Base-by-base conservation (phyloP, 345 rosid genomes). In the Angophora floribunda region DNA sequence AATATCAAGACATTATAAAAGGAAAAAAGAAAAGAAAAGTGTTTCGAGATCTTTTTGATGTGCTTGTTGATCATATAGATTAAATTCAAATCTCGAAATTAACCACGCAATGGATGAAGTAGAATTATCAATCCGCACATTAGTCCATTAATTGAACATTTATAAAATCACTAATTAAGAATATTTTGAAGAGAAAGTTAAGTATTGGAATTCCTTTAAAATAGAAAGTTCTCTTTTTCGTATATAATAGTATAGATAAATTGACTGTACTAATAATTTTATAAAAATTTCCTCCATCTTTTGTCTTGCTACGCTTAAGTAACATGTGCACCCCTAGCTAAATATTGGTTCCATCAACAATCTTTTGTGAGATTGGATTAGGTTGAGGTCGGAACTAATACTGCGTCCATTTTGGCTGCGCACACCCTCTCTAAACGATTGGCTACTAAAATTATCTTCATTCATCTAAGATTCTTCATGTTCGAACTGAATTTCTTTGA, bases 11-110 rank as follows among this genome's bases (percentile, higher is more conserved):
- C 82, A 41, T 41, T 36, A 17, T 70, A 32, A 16, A 2, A 9
- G 6, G 24, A 10, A 24, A 41, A 9, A 15, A 36, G 32, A 67
- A 70, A 5, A 4, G 47, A 8, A 17, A 70, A 36, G 13, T 36
- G 24, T 17, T 0, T 0, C 0, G 0, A 2, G 6, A 16, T 67
- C 1, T 32, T 67, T n/a, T 1, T 0, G 16, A 67, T 16, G 2
- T 32, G 13, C 13, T 16, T 8, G 45, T 32, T 32, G 79, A 67
- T 17, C 16, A 16, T 6, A 67, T 8, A 2, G 45, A 32, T 67
- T 67, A 67, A 36, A 67, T 0, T 32, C 2, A 32, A 67, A 32
- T 36, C 47, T 36, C 6, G 17, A 70, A 19, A 17, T 36, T 70
- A 32, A 5, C 47, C 44, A 14, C 17, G 44, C 44, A 15, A 30